Conservation (phyloP, 768 basidiomycete genomes). For the Collybiopsis confluens region DNA sequence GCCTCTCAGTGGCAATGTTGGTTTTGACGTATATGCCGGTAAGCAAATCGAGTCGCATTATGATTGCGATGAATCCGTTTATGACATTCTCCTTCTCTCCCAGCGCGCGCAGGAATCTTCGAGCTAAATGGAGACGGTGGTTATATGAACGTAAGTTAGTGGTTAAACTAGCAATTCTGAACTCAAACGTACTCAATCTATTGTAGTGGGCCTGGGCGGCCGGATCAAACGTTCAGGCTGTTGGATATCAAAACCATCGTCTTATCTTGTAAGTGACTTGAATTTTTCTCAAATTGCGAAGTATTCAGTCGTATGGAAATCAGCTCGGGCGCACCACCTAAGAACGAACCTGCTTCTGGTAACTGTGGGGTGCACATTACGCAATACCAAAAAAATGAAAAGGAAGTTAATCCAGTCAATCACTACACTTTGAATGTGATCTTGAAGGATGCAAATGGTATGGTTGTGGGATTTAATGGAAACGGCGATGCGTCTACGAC, state of each 20-base stretch:
- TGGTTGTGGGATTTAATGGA: neutral
- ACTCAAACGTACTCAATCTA: no score
- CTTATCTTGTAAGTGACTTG: neutral
- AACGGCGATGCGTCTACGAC: neutral
- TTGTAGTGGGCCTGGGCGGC: neutral
- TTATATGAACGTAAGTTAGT: neutral
- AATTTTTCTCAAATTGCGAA: neutral
- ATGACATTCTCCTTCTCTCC: neutral
- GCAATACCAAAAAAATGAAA: neutral
- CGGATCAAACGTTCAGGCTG: neutral
- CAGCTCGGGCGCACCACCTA: neutral
- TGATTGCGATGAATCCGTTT: neutral
- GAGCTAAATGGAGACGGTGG: neutral
- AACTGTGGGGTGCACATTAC: neutral
- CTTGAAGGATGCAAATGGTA: neutral
- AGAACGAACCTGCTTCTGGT: neutral
- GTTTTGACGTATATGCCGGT: constrained; percentile 2
- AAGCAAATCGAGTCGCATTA: neutral
- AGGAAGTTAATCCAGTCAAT: neutral
- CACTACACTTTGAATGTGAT: neutral
- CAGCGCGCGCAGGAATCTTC: neutral
- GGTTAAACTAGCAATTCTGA: neutral
- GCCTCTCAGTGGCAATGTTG: neutral
- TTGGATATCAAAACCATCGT: constrained; percentile 1
- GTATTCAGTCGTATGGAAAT: neutral